Evolutionary conservation across 2,329 filamentous ascomycete genomes (phyloP), one percentile per base, ranked within the genome.

Genomic region (Pleurostoma richardsiae): DNA sequence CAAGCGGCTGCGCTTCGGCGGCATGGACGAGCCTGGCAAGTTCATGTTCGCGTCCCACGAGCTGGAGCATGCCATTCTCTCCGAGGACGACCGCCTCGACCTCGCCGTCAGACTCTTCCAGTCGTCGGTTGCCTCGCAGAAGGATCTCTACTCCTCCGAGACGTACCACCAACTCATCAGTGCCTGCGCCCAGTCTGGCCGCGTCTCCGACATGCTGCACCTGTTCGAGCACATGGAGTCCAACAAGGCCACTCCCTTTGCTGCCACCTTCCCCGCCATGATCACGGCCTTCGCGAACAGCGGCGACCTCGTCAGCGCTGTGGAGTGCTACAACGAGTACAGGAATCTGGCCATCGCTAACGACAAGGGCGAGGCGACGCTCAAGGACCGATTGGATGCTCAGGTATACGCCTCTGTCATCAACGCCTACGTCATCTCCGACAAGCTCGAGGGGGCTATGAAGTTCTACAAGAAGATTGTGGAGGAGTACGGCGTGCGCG

Each of bases 321-420:
- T 97, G 5, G 90, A 96, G 64, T 90, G 90, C 68, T 99, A 96
- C 70, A 92, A 95, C 54, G 89, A 96, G 67, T 97, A 97, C 75
- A 90, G 90, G 60, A 80, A 82, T 41, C 75, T 96, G 39, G 91
- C 92, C n/a, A 82, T 97, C 44, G 83, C 86, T 38, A 80, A 94
- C 62, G 88, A 96, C 64, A 81, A 78, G 38, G 90, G 90, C 48
- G 74, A 82, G 49, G 74, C 83, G 41, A 79, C 79, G 19, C 72
- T 90, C 7, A 74, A 85, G 41, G 77, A 86, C 52, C 84, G 91
- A 43, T 77, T 88, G 42, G 92, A 97, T 61, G 82, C 85, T 29
- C 78, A 90, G 54, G 86, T 97, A 5, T 97, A 99, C 61, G 90
- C 91, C 28, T 80, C 92, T n/a, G 75, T 99, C 45, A 85, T 97